These are phyloP conservation scores for Kwoniella botswanensis DNA, from an alignment of 768 basidiomycete species.

Conservation along the genomic window DNA sequence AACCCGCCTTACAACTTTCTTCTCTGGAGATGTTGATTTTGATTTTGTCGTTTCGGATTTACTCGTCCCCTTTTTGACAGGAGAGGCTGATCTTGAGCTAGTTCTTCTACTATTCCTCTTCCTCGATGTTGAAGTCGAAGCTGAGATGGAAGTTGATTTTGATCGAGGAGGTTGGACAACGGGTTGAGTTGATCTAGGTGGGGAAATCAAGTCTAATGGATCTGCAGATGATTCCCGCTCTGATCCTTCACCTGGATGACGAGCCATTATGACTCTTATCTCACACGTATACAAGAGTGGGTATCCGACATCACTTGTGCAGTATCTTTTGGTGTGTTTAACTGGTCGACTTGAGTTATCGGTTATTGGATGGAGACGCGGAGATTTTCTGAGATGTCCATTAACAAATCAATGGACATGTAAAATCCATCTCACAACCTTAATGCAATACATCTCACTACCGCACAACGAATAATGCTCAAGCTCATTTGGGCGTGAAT, in stretches of 20 bases:
- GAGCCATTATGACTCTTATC: background rate
- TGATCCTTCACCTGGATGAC: slow-evolving; percentile 1
- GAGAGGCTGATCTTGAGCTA: background rate
- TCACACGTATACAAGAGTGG: background rate
- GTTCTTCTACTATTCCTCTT: background rate
- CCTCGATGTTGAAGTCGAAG: background rate
- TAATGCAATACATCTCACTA: too few species aligned
- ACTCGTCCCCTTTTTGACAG: background rate
- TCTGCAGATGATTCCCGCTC: slow-evolving; percentile 17
- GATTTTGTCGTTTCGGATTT: background rate
- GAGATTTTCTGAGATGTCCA: too few species aligned
- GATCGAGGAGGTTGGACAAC: background rate
- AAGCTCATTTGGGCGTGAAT: too few species aligned
- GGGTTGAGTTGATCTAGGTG: background rate
- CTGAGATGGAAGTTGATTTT: background rate
- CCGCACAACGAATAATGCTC: too few species aligned
- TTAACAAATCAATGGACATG: too few species aligned
- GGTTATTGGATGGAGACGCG: too few species aligned
- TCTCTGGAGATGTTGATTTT: slow-evolving; percentile 4
- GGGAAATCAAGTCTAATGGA: slow-evolving; percentile 21
- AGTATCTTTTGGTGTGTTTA: background rate
- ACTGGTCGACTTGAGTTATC: too few species aligned
- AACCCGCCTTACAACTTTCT: background rate
- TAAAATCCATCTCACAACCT: too few species aligned
- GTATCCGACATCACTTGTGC: background rate